Evolutionary conservation across 495 filamentous ascomycete genomes (phyloP).

Genomic region (Friedmanniomyces endolithicus): DNA sequence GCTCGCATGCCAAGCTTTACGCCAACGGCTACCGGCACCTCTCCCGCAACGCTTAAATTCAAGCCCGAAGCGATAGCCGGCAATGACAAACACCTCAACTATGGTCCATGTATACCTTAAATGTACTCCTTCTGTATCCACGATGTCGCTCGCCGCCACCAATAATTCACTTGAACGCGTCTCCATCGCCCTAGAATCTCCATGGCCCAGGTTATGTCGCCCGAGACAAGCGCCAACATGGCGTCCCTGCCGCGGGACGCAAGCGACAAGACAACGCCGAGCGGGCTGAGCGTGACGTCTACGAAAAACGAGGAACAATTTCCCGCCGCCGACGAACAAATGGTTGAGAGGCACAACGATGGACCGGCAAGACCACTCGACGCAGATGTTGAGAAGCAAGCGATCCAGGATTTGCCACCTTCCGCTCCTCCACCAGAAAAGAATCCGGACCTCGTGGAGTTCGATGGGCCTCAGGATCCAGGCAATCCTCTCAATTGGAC

Average conservation of each 20-base stretch:
- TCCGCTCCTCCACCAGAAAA: not conserved
- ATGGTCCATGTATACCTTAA: too few species aligned
- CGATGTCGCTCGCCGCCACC: too few species aligned
- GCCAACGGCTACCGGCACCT: not conserved
- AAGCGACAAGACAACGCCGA: not conserved
- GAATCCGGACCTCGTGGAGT: slow-evolving; percentile 16
- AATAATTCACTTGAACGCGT: not conserved
- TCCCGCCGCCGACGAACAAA: not conserved
- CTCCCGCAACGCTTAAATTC: not conserved
- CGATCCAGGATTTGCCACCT: not conserved
- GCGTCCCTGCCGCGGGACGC: not conserved
- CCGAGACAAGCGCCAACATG: not conserved
- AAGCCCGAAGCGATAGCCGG: too few species aligned
- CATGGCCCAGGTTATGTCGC: not conserved
- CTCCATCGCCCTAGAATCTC: not conserved
- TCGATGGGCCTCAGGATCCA: slow-evolving; percentile 21
- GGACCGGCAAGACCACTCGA: not conserved
- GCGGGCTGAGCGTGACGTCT: not conserved
- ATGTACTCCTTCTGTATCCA: too few species aligned
- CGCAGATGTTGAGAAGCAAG: slow-evolving; percentile 12
- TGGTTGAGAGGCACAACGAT: not conserved
- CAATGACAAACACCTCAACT: not conserved
- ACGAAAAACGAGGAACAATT: not conserved
- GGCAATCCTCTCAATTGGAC: slow-evolving; percentile 25
- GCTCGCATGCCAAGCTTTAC: not conserved